A percentile compares a stretch with the other conserved stretches of the same genome.
phyloP scores from a whole-genome alignment of 2,329 filamentous ascomycete genomes.

The Fusarium chuoi region DNA sequence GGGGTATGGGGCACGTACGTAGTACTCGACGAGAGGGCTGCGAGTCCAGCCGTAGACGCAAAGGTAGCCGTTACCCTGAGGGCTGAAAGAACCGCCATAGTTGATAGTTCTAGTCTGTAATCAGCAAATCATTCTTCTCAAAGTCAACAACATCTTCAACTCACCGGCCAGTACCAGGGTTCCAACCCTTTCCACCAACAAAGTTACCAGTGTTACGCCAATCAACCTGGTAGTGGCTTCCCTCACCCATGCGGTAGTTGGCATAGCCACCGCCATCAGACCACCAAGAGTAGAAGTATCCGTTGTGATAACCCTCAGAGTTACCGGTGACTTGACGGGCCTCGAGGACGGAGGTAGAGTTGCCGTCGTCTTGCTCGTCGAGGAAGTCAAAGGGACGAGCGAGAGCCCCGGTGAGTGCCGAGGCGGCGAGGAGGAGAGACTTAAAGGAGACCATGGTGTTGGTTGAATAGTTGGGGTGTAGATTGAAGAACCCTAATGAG shows the following conservation, averaged over 20 bases:
- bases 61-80: constrained; percentile 17
- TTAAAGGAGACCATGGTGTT: constrained; percentile 13
- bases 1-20: neutral
- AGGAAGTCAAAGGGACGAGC: constrained; percentile 21
- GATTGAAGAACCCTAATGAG: neutral
- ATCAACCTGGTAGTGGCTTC: constrained; percentile 2
- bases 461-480: neutral
- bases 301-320: constrained; percentile 7
- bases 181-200: constrained; percentile 21
- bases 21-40: constrained; percentile 16
- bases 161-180: constrained; percentile 19
- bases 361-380: constrained; percentile 11
- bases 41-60: constrained; percentile 17
- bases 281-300: constrained; percentile 29
- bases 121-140: neutral
- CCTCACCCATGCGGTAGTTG: constrained; percentile 3
- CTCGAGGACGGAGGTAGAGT: constrained; percentile 6
- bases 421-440: constrained; percentile 6
- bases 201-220: constrained; percentile 25
- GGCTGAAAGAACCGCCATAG: constrained; percentile 13
- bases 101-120: neutral
- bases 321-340: constrained; percentile 11
- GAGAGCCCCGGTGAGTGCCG: constrained; percentile 10
- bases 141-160: neutral
- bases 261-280: constrained; percentile 13